Evolutionary conservation across 768 basidiomycete species (phyloP).

Genomic region (Phanerochaete sordida): DNA sequence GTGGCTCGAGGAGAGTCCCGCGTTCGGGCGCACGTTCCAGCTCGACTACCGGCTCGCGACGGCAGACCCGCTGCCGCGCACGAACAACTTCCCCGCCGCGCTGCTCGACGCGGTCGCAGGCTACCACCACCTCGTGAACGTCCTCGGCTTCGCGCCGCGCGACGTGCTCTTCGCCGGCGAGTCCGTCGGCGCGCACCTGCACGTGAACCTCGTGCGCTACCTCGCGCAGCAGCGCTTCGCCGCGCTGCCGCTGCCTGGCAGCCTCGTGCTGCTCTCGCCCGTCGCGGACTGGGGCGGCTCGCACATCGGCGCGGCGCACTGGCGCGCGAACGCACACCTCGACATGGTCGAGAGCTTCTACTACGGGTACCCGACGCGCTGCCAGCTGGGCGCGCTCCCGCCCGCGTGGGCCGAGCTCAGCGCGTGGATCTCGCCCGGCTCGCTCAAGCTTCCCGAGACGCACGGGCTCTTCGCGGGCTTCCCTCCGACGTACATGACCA

Average conservation of each 20-base stretch:
- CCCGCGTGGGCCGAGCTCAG: constrained; percentile 1
- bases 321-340: not conserved
- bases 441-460: constrained; percentile 3
- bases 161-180: constrained; percentile 49
- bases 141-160: constrained; percentile 35
- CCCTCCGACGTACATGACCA: constrained; percentile 24
- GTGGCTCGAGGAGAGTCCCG: not conserved
- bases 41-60: constrained; percentile 45
- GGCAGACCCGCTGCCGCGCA: constrained; percentile 21
- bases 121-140: constrained; percentile 43
- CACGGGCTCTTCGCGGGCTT: constrained; percentile 22
- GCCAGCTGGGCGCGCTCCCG: constrained; percentile 4
- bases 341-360: constrained; percentile 3
- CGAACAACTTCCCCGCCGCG: constrained; percentile 46
- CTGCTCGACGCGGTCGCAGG: constrained; percentile 49
- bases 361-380: not conserved
- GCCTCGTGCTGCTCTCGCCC: constrained; percentile 33
- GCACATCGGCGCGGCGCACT: constrained; percentile 7
- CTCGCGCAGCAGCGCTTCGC: constrained; percentile 21
- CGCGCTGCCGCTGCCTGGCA: constrained; percentile 23
- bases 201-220: constrained; percentile 35
- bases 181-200: constrained; percentile 51
- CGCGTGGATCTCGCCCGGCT: constrained; percentile 18
- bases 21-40: constrained; percentile 27
- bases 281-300: constrained; percentile 14